A percentile compares a stretch with the other conserved stretches of the same genome.
Evolutionary conservation across 352 stramenopile species (phyloP).

Genomic region (Phytopythium montanum): DNA sequence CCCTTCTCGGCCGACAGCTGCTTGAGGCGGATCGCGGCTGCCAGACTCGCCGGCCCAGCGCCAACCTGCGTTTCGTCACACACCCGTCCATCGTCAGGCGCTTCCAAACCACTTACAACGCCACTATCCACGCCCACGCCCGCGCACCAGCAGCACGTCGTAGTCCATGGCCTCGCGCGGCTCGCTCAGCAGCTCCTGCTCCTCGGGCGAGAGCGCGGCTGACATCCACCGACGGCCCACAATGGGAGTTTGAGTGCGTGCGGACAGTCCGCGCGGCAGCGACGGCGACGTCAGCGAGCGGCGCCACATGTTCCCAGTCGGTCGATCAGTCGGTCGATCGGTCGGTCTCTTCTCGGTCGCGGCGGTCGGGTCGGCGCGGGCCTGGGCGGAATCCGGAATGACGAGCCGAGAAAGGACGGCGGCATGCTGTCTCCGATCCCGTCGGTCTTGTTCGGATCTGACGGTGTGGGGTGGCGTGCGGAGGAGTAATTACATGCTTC

Average conservation of each 20-base stretch:
- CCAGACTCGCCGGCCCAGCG: slow-evolving; percentile 89
- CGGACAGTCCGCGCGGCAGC: slow-evolving; percentile 12
- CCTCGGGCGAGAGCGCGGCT: slow-evolving; percentile 40
- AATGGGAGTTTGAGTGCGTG: slow-evolving; percentile 10
- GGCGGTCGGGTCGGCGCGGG: background rate
- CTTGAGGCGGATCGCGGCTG: slow-evolving; percentile 97
- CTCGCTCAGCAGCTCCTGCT: slow-evolving; percentile 64
- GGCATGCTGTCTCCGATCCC: background rate
- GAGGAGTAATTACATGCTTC: slow-evolving; percentile 10
- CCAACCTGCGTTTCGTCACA: slow-evolving; percentile 37
- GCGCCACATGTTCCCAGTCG: slow-evolving; percentile 25
- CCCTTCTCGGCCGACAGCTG: slow-evolving; percentile 93
- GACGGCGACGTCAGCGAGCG: slow-evolving; percentile 23
- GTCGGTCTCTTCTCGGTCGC: too few species aligned
- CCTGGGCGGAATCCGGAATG: slow-evolving; percentile 9
- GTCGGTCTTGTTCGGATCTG: slow-evolving; percentile 1
- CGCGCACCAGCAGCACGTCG: slow-evolving; percentile 96
- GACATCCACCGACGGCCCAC: slow-evolving; percentile 33
- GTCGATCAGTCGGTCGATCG: background rate
- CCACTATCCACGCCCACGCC: slow-evolving; percentile 41
- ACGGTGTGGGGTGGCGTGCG: background rate
- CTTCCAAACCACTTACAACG: background rate
- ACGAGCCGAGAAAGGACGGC: slow-evolving; percentile 1
- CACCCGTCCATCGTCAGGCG: slow-evolving; percentile 3
- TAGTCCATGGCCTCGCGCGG: slow-evolving; percentile 96